Base-by-base conservation (phyloP, 257 asterid species). In the Paraleonurus japonicus region DNA sequence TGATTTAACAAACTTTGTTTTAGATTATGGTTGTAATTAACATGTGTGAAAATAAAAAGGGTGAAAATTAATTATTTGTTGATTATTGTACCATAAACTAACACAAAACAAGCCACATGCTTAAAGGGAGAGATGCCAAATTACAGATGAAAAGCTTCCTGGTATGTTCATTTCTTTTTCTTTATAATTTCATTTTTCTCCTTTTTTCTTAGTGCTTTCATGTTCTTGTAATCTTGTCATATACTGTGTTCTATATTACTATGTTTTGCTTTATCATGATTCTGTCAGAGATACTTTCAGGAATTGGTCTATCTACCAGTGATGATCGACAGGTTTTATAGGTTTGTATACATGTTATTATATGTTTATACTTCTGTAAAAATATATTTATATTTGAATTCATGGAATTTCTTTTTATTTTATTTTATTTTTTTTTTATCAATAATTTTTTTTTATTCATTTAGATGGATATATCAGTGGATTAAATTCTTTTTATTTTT, bases 241-340 rank as follows among this genome's bases (percentile, higher is more conserved):
- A 15, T 43, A 13, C n/a, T n/a, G n/a, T 69, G 60, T 64, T 63
- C 27, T 64, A 27, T 43, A 62, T 62, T 53, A 10, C 55, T 70
- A 8, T 55, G 57, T 55, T 69, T 55, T 65, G 77, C 23, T 65
- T 27, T 66, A 66, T 59, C 17, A 65, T 23, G 74, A 71, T 72
- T 71, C 66, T 67, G 81, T 71, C 81, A 71, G 81, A 43, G 59
- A 75, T 45, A 43, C 70, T 2, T 2, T 41, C 7, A 69, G 66
- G 66, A 71, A 71, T 65, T 58, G 70, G 59, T 65, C 65, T 47
- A 1, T 55, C 43, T 27, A 50, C 2, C 7, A 20, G 11, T 43
- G 45, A 67, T 74, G 68, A 50, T 27, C 54, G 1, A 35, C 43
- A n/a, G n/a, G n/a, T n/a, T n/a, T n/a, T n/a, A n/a, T n/a, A n/a